Evolutionary conservation across 2,329 filamentous ascomycete genomes (phyloP).

Genomic region (Colletotrichum salicis): DNA sequence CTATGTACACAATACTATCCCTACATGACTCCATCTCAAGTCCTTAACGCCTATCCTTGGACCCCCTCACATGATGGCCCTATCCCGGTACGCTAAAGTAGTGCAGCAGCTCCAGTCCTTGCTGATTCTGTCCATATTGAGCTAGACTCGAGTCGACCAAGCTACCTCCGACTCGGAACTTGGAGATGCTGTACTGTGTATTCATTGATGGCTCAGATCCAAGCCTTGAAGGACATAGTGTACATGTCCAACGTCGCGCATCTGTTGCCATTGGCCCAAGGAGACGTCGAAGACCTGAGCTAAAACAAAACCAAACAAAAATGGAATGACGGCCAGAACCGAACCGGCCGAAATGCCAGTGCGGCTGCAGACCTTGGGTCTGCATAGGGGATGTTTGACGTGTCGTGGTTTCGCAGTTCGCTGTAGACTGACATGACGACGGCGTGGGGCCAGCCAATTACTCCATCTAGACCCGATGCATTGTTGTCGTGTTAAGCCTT

Average conservation of each 20-base stretch:
- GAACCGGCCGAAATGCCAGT: constrained; percentile 8
- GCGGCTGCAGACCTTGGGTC: not conserved
- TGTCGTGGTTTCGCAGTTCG: not conserved
- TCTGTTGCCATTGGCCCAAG: not conserved
- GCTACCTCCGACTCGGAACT: not conserved
- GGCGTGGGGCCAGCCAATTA: not conserved
- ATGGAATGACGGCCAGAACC: not conserved
- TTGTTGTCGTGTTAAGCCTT: constrained; percentile 27
- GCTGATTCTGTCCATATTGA: not conserved
- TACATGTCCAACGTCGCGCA: not conserved
- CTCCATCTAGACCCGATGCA: constrained; percentile 1
- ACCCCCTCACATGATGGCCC: not conserved
- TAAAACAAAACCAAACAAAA: not conserved
- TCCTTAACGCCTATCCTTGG: too few relatives aligned
- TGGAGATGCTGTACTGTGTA: not conserved
- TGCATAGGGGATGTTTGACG: constrained; percentile 1
- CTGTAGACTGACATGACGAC: not conserved
- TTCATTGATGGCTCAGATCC: not conserved
- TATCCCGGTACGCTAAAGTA: not conserved
- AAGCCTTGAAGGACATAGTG: not conserved
- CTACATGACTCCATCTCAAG: not conserved
- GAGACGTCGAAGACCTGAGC: not conserved
- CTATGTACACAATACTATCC: not conserved
- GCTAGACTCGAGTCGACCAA: not conserved
- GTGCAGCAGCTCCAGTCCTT: not conserved